A percentile compares a stretch with the other conserved stretches of the same genome.
phyloP scores from a whole-genome alignment of 2,329 filamentous ascomycete species.

The Tolypocladium guangdongense region DNA sequence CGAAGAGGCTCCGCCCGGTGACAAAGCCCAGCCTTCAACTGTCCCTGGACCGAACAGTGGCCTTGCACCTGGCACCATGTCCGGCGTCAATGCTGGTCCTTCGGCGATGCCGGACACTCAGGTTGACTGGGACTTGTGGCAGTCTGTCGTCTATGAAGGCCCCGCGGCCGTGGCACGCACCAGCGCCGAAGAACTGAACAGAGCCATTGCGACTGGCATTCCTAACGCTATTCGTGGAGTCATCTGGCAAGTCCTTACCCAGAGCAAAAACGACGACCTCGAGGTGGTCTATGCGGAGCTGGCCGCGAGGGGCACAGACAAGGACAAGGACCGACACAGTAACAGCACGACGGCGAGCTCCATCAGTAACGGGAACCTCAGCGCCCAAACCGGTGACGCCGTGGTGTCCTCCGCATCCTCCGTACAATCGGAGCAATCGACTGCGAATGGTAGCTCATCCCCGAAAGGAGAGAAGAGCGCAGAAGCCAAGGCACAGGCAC shows the following conservation, averaged over 20 bases:
- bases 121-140: slow-evolving; percentile 99
- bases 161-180: slow-evolving; percentile 79
- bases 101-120: slow-evolving; percentile 58
- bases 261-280: slow-evolving; percentile 87
- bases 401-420: slow-evolving; percentile 74
- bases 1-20: slow-evolving; percentile 15
- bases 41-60: slow-evolving; percentile 56
- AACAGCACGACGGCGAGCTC: slow-evolving; percentile 40
- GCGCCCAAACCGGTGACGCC: slow-evolving; percentile 51
- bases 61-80: slow-evolving; percentile 74
- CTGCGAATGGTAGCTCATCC: slow-evolving; percentile 42
- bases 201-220: slow-evolving; percentile 85
- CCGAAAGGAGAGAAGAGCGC: slow-evolving; percentile 49
- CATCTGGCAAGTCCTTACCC: slow-evolving; percentile 93
- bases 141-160: slow-evolving; percentile 88
- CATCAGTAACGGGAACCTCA: slow-evolving; percentile 42
- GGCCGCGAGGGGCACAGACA: slow-evolving; percentile 67
- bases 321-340: slow-evolving; percentile 55
- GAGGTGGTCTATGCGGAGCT: slow-evolving; percentile 81
- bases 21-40: slow-evolving; percentile 30
- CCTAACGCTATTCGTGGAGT: slow-evolving; percentile 94
- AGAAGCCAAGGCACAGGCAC: slow-evolving; percentile 54
- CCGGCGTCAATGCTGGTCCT: slow-evolving; percentile 67
- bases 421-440: slow-evolving; percentile 66
- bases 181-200: slow-evolving; percentile 80